Conservation (phyloP, 768 basidiomycete genomes). For the Xerocomellus amylosporus region DNA sequence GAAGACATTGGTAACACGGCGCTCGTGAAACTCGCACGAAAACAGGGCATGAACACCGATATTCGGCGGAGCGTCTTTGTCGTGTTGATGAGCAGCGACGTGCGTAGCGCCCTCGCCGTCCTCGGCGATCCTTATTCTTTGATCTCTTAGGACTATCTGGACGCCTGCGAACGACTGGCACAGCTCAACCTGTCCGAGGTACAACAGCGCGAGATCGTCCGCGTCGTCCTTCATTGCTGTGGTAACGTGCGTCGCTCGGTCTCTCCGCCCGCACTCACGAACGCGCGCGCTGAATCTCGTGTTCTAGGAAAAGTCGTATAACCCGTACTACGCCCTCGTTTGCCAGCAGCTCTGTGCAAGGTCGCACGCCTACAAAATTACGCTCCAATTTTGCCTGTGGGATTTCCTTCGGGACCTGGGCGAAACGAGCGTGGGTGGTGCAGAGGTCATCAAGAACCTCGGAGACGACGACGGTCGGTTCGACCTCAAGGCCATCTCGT, state of each 20-base stretch:
- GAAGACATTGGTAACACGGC: slow-evolving; percentile 36
- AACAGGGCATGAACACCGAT: slow-evolving; percentile 99
- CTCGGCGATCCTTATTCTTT: background rate
- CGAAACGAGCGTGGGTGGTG: slow-evolving; percentile 77
- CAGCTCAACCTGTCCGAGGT: slow-evolving; percentile 82
- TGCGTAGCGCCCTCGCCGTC: slow-evolving; percentile 36
- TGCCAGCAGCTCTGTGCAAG: slow-evolving; percentile 74
- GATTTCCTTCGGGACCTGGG: slow-evolving; percentile 93
- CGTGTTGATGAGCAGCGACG: slow-evolving; percentile 93
- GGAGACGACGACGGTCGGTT: slow-evolving; percentile 43
- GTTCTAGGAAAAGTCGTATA: slow-evolving; percentile 79
- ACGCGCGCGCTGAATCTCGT: background rate
- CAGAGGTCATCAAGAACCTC: slow-evolving; percentile 65
- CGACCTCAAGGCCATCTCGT: slow-evolving; percentile 53
- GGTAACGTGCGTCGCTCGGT: slow-evolving; percentile 61
- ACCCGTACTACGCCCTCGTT: slow-evolving; percentile 93
- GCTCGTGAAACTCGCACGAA: slow-evolving; percentile 77
- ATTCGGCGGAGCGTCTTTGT: slow-evolving; percentile 89
- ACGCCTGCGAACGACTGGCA: slow-evolving; percentile 87
- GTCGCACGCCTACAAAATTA: slow-evolving; percentile 86
- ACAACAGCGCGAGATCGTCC: slow-evolving; percentile 93
- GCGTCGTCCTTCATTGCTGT: slow-evolving; percentile 89
- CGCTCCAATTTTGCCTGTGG: slow-evolving; percentile 94
- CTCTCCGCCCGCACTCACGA: background rate
- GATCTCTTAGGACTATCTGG: slow-evolving; percentile 81